Base-by-base conservation (phyloP, 768 basidiomycete species). In the Coprinopsis strossmayeri region DNA sequence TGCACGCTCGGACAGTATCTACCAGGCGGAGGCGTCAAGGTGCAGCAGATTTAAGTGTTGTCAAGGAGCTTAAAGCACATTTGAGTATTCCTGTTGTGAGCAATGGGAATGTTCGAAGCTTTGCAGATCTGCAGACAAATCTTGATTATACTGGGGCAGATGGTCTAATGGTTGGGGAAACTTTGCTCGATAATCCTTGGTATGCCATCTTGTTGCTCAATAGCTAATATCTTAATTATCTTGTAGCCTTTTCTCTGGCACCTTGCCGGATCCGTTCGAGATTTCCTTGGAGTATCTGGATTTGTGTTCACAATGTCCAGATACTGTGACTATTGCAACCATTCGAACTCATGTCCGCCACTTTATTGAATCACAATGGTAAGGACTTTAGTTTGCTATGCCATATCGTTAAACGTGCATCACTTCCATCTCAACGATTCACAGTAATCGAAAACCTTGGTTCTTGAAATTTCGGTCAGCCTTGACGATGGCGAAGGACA, bases 91-190 rank as follows among this genome's bases (percentile, higher is more conserved):
- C 82, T 7, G 76, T 88, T 44, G 65, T 90, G 41, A 87, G 83
- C 64, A 91, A 91, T 57, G 88, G 88, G 10, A 90, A 90, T 58
- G 87, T 90, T 15, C 75, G 79, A 26, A 64, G 61, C 15, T 81
- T 74, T 65, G 63, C 65, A 24, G 82, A 91, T 59, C 60, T 89
- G 11, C 60, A 63, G 51, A 59, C 59, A 21, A 88, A 89, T 58
- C 59, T 73, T 44, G 58, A 62, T 25, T 67, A 66, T 39, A 87
- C 86, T 2, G 69, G 73, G 13, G 84, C 85, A 37, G 80, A 86
- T 55, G 88, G 88, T 7, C 60, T 84, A 47, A 91, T 91, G 88
- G 84, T 89, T 1, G 88, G 84, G 7, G 87, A 90, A 59, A 76
- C 78, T n/a, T 64, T 90, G 27, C 68, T 88, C 3, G 78, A 76